Percentiles rank a stretch among this genome's conserved stretches.
phyloP scores from a whole-genome alignment of 306 rosid species.

The Prunus dulcis region DNA sequence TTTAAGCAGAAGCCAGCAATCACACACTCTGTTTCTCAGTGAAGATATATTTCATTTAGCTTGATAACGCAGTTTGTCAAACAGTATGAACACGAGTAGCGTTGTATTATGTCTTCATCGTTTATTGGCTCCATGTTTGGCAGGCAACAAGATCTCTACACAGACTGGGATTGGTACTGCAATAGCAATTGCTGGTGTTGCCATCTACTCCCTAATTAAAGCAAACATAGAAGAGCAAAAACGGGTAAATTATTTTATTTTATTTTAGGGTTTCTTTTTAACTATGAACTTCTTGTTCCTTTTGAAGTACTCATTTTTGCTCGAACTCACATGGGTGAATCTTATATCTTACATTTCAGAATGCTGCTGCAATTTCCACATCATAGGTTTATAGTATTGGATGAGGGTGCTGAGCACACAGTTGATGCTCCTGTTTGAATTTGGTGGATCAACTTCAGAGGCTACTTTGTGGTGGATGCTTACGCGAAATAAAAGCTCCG shows the following conservation, averaged over 20 bases:
- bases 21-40: background rate
- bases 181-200: conserved; percentile 78
- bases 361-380: conserved; percentile 46
- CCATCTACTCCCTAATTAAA: conserved; percentile 67
- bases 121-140: background rate
- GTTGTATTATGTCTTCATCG: background rate
- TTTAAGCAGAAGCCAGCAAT: too few species aligned
- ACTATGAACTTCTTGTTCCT: background rate
- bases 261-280: background rate
- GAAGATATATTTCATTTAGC: background rate
- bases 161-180: conserved; percentile 72
- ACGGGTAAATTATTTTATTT: conserved; percentile 28
- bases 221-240: conserved; percentile 71
- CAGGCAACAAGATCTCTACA: conserved; percentile 72
- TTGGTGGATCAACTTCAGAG: conserved; percentile 2
- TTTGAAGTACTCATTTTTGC: background rate
- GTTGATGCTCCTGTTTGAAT: conserved; percentile 16
- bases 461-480: conserved; percentile 8
- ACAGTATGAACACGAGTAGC: background rate
- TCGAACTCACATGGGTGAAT: background rate
- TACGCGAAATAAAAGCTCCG: conserved; percentile 8
- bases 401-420: background rate
- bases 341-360: conserved; percentile 38
- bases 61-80: background rate
- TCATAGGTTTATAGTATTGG: conserved; percentile 24